Percentiles rank a stretch among this genome's conserved stretches.
Evolutionary conservation across 305 asterid genomes (phyloP).

Genomic region (Rubia tinctorum): DNA sequence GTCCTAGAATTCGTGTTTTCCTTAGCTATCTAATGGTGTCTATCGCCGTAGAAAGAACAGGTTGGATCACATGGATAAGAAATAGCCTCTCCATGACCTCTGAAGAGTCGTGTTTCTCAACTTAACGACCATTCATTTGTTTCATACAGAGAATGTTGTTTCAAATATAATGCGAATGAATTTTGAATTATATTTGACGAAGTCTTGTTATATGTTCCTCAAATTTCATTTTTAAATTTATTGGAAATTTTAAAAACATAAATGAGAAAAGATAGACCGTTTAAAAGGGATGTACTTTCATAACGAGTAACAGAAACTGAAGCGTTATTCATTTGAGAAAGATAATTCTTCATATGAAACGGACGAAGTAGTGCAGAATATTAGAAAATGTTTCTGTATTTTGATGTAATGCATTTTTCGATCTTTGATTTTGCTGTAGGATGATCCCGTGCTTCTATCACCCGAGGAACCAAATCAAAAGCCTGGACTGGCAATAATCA

Average conservation of each 20-base stretch:
- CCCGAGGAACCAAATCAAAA: conserved; percentile 61
- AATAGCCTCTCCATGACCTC: background rate
- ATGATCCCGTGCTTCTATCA: conserved; percentile 80
- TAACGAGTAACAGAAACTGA: no score
- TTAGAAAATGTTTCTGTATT: background rate
- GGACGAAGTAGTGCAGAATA: background rate
- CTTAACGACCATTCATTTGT: background rate
- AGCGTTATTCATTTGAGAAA: background rate
- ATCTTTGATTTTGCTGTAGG: conserved; percentile 40
- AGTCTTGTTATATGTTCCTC: background rate
- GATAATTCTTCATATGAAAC: background rate
- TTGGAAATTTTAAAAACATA: background rate
- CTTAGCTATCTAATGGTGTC: background rate
- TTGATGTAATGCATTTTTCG: conserved; percentile 11
- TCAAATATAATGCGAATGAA: background rate
- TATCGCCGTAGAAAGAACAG: background rate
- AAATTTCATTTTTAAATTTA: background rate
- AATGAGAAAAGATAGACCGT: background rate
- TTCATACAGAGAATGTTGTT: background rate
- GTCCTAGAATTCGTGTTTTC: background rate
- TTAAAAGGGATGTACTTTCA: background rate
- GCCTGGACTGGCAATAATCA: conserved; percentile 85
- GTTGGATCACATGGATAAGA: background rate
- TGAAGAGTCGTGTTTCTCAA: background rate
- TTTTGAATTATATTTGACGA: background rate